Evolutionary conservation across 2,329 filamentous ascomycete genomes (phyloP), one percentile per base, ranked within the genome.

Genomic region (Cladorrhinum sp.): DNA sequence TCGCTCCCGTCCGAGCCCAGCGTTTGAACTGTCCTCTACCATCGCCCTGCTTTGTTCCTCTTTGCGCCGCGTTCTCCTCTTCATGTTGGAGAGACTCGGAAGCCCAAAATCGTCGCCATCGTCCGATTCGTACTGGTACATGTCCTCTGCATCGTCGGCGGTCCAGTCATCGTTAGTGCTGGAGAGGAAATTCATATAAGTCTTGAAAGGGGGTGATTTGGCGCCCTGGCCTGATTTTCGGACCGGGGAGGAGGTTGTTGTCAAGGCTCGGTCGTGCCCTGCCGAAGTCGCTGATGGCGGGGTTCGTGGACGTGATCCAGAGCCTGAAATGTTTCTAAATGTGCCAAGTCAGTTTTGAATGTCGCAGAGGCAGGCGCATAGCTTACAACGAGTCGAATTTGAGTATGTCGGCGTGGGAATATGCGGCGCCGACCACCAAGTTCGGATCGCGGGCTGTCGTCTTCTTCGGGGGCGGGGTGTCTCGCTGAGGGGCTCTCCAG

Each of bases 41-140:
- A 57, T 69, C 64, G 67, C 68, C 66, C 67, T 77, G 57, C 70
- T 72, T 64, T 74, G 80, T 18, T 79, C 77, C 3, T 75, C 82
- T 67, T 81, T 80, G 53, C 79, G 77, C 64, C 78, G 79, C 20
- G 82, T 79, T 72, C 91, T 90, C 67, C 91, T 85, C 69, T 93
- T 90, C 89, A 95, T 95, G 71, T 89, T 96, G 4, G 92, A 90
- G 71, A 98, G 85, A 72, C 92, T 97, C 2, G 93, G 93, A 24
- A 98, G 81, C 1, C 93, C 93, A 75, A 98, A 98, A 72, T 98
- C 93, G 74, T 98, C 93, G 64, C 96, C 93, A 67, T 95, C 90
- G 59, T 92, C 90, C 67, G 96, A 91, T 69, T 91, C 90, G 69
- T 95, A 91, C 10, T 85, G 86, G 72, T 91, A 85, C 68, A 92